Evolutionary conservation across 768 basidiomycete species (phyloP), one percentile per base, ranked within the genome.

Genomic region (Leccinum barrowsii): DNA sequence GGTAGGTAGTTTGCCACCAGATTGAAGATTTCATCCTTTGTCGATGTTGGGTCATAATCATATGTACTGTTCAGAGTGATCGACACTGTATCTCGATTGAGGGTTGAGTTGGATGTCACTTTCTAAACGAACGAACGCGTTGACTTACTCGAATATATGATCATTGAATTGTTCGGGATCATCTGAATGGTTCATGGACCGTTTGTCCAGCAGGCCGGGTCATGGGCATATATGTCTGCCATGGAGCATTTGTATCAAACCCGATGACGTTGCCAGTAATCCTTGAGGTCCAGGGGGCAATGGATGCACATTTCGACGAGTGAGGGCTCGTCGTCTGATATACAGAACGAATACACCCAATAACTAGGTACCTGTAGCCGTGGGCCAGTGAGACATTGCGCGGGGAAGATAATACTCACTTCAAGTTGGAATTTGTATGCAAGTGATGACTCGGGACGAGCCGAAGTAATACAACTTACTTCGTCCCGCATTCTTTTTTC

Each of bases 201-300:
- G 75, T 34, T 70, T 65, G 35, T 82, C 80, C 37, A 84, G 70
- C 11, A 84, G 72, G 50, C n/a, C n/a, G n/a, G n/a, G n/a, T 80
- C 80, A 21, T 67, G 60, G 1, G 73, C 77, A n/a, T 59, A 60
- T 76, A 78, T 7, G 68, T 70, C 52, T 64, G 55, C 73, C 74
- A 76, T 37, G 69, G 70, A 34, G 68, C 62, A 17, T 56, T 57
- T 1, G 57, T 57, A 19, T 74, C 70, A 44, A 77, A 63, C 24
- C 74, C 68, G 4, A 70, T 53, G 26, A 76, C 44, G 62, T 78
- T 77, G 4, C 77, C 77, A 5, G 26, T 26, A 71, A 58, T 0
- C 68, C 64, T 19, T 59, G 65, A 4, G 75, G 37, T 40, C 37
- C 37, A 40, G 37, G 37, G 75, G 75, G 76, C 15, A 52, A 22